A percentile compares a stretch with the other conserved stretches of the same genome.
These are phyloP conservation scores for Letharia columbiana DNA, from an alignment of 495 filamentous ascomycete species.

Conservation along the genomic window DNA sequence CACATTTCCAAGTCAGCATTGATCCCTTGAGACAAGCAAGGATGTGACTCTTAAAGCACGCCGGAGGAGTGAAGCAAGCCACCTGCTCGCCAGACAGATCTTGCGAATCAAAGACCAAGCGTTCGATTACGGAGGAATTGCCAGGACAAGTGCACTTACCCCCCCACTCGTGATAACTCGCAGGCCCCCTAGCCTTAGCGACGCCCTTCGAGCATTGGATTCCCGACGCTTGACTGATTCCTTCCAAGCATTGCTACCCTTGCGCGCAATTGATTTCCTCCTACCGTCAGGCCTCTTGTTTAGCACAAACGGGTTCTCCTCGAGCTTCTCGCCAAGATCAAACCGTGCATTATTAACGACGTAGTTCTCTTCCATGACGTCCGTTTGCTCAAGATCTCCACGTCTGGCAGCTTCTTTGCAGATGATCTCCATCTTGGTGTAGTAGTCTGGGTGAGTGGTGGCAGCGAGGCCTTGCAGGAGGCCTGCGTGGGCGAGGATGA, in stretches of 20 bases:
- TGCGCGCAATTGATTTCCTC: constrained; percentile 55
- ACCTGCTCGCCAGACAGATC: background rate
- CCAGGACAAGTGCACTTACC: constrained; percentile 11
- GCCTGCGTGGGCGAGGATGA: constrained; percentile 63
- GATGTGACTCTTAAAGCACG: background rate
- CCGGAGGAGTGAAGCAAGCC: background rate
- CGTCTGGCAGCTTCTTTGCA: constrained; percentile 55
- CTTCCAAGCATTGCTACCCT: constrained; percentile 65
- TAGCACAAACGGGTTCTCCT: constrained; percentile 66
- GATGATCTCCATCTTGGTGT: constrained; percentile 57
- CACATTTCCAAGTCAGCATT: background rate
- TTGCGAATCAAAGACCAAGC: background rate
- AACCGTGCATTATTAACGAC: constrained; percentile 74
- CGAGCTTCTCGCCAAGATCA: constrained; percentile 60
- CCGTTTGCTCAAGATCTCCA: constrained; percentile 46
- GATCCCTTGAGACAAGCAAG: background rate
- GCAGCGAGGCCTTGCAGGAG: constrained; percentile 64
- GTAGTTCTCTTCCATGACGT: constrained; percentile 69
- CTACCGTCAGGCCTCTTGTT: constrained; percentile 53
- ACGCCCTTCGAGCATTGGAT: constrained; percentile 56
- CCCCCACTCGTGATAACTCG: constrained; percentile 71
- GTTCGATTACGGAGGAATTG: background rate
- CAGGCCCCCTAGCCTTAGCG: constrained; percentile 58
- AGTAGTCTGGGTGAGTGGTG: constrained; percentile 56
- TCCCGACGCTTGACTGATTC: constrained; percentile 55